Base-by-base conservation (phyloP, 2,329 filamentous ascomycete species). In the Moelleriella libera region DNA sequence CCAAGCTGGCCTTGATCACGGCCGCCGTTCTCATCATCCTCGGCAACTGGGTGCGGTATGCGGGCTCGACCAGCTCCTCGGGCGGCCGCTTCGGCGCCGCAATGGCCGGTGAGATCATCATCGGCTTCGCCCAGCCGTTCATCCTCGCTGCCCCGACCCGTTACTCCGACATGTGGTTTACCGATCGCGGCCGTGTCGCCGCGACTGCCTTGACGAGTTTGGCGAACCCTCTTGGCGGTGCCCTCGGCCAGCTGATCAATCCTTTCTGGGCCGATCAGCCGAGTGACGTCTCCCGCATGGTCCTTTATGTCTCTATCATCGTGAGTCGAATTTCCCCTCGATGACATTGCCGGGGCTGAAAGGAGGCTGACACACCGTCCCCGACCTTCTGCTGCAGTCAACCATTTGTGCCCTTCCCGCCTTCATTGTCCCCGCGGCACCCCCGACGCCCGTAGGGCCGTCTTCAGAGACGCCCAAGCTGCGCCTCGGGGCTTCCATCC, bases 91-190 rank as follows among this genome's bases (percentile, higher is more conserved):
- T 85, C 58, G 81, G 81, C 41, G 73, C 85, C 43, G 82, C 88
- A 51, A 87, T 97, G 83, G 82, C 94, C 55, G 90, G 90, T 5
- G 90, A 97, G 68, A 83, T 97, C 60, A 63, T 98, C 50, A 88
- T 85, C 46, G 92, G 90, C 1, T 73, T 96, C 40, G 82, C 88
- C 1, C 92, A 98, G 61, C 89, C 92, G 0, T 97, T 97, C 62
- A 87, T 94, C 10, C 77, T 97, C 8, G 81, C 84, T 6, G 88
- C 90, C 0, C 90, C 92, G 1, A 90, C 92, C 0, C 74, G 87
- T 51, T 98, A 94, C 65, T 92, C 86, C 47, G 89, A 96, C 61
- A 70, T 95, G 50, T 97, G 92, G 92, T 97, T 97, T 66, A 89
- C 87, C 2, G 82, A 85, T 56, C 69, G 72, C 9, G 90, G 89